Base-by-base conservation (phyloP, 495 filamentous ascomycete species). In the Xanthoparmelia taractica region DNA sequence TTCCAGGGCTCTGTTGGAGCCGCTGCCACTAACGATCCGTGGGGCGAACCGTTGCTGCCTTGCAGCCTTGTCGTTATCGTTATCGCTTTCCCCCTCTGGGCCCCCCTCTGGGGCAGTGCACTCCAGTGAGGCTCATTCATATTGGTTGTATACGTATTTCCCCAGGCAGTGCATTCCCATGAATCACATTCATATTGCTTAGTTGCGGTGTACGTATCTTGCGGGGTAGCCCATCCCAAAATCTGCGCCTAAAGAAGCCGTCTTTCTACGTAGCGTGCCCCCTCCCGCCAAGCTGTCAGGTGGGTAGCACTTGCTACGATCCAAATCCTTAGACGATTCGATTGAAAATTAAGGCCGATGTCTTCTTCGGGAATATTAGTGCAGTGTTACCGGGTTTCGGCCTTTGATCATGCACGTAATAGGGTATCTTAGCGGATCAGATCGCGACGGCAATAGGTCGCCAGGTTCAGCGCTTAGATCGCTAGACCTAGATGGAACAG, bases 61-160 rank as follows among this genome's bases (percentile, higher is more conserved):
- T 47, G 40, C 60, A 63, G 60, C 60, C 52, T 63, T 57, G 52
- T 43, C 38, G 33, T 13, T 18, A 43, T 33, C 38, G 13, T n/a
- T 27, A 27, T 37, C 20, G 2, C 0, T 57, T 45, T 20, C n/a
- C n/a, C n/a, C n/a, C n/a, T n/a, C n/a, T n/a, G n/a, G 34, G 23
- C 29, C 27, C 38, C 18, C 17, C 40, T 34, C 5, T 27, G 38
- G 40, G 60, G 60, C 60, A 43, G 37, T 45, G 50, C 40, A 29
- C 20, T 23, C 29, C 3, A 5, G 17, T n/a, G n/a, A n/a, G n/a
- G n/a, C n/a, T n/a, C n/a, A n/a, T n/a, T n/a, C n/a, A n/a, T n/a
- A n/a, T n/a, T n/a, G n/a, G n/a, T n/a, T n/a, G n/a, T n/a, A n/a
- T n/a, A n/a, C n/a, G n/a, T n/a, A n/a, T n/a, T n/a, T n/a, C n/a